Percentiles rank a stretch among this genome's conserved stretches.
Evolutionary conservation across 306 rosid genomes (phyloP).

Genomic region (Cicer chorassanicum): DNA sequence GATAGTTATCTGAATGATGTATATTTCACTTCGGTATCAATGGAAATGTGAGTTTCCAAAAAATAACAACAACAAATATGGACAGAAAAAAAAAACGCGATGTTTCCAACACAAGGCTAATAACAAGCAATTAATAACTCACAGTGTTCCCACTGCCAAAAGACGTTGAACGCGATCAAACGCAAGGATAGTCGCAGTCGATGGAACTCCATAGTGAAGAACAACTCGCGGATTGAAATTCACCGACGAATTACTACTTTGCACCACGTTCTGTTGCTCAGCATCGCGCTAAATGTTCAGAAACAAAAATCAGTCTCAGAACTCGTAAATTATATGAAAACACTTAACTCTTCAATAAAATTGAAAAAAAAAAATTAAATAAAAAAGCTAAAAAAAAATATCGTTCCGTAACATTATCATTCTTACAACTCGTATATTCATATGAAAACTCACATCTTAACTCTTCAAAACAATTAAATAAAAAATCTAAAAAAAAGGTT

Average conservation of each 20-base stretch:
- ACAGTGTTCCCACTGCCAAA: conserved; percentile 81
- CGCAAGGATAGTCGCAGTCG: conserved; percentile 80
- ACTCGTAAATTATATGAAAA: conserved; percentile 1
- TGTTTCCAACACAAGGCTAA: conserved; percentile 14
- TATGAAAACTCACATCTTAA: conserved; percentile 10
- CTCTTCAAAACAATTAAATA: background rate
- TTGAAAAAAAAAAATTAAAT: background rate
- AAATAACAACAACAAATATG: background rate
- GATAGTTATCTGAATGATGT: conserved; percentile 4
- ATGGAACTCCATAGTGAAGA: conserved; percentile 85
- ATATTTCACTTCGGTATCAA: conserved; percentile 20
- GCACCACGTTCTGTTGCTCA: conserved; percentile 42
- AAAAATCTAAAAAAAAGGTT: background rate
- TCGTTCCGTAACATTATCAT: background rate
- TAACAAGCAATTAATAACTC: conserved; percentile 46
- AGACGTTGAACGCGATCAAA: conserved; percentile 72
- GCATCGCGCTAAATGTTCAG: conserved; percentile 31
- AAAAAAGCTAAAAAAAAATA: background rate
- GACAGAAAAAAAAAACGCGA: background rate
- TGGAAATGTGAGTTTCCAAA: conserved; percentile 33
- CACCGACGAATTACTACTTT: conserved; percentile 46
- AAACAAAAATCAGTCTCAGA: conserved; percentile 25
- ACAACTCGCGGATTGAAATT: conserved; percentile 65
- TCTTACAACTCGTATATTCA: conserved; percentile 21
- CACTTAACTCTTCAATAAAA: conserved; percentile 8